A percentile compares a stretch with the other conserved stretches of the same genome.
These are phyloP conservation scores for Elongisporangium anandrum DNA, from an alignment of 352 stramenopile genomes.

Conservation along the genomic window DNA sequence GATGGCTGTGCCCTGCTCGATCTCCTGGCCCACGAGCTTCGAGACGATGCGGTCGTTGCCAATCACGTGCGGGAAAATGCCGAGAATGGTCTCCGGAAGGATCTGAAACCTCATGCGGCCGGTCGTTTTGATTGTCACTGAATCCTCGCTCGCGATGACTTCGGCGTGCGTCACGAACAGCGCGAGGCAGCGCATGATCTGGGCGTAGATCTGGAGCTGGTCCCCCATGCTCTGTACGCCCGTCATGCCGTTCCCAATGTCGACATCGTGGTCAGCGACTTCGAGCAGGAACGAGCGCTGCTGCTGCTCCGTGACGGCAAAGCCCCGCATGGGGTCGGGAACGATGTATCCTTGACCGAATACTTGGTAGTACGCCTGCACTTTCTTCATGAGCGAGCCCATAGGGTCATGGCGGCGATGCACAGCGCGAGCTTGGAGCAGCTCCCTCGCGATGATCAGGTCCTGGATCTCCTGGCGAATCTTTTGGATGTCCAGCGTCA, in stretches of 20 bases:
- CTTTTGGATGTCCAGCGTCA: constrained; percentile 35
- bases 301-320: constrained; percentile 4
- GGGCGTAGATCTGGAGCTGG: constrained; percentile 30
- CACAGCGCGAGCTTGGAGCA: constrained; percentile 20
- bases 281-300: constrained; percentile 26
- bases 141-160: constrained; percentile 17
- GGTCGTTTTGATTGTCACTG: constrained; percentile 26
- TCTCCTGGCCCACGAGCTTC: not conserved
- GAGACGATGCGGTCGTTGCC: constrained; percentile 25
- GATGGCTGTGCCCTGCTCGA: not conserved
- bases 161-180: constrained; percentile 23
- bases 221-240: constrained; percentile 23
- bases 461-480: constrained; percentile 34
- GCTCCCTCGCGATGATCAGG: constrained; percentile 18
- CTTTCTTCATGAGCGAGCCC: constrained; percentile 21
- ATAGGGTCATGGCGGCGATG: constrained; percentile 14
- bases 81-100: constrained; percentile 34
- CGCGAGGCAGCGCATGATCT: constrained; percentile 26
- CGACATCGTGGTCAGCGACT: constrained; percentile 22
- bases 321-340: not conserved
- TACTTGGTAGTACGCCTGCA: constrained; percentile 20
- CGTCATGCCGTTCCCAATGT: constrained; percentile 16
- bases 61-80: constrained; percentile 40
- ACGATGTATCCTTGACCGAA: constrained; percentile 8
- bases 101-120: constrained; percentile 35